Evolutionary conservation across 208 protist species (phyloP).

Genomic region (Eutreptiella sp.): DNA sequence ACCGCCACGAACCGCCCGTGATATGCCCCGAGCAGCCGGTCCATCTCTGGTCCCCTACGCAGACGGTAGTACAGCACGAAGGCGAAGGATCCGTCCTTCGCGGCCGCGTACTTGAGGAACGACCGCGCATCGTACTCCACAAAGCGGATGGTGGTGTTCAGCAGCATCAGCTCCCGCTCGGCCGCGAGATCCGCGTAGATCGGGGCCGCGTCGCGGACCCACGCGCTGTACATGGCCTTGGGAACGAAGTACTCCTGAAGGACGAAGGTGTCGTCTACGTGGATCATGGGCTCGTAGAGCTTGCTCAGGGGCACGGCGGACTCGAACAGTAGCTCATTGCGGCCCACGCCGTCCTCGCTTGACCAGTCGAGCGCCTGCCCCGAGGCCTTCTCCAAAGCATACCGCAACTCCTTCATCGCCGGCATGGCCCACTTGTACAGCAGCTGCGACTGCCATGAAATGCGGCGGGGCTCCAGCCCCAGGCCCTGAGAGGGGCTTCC

Average conservation of each 20-base stretch:
- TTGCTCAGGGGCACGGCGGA: conserved; percentile 35
- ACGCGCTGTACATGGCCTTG: conserved; percentile 28
- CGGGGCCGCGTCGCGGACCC: conserved; percentile 19
- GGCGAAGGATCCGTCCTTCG: conserved; percentile 30
- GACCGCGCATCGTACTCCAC: conserved; percentile 33
- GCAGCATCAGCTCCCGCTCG: background rate
- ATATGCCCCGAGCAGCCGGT: conserved; percentile 11
- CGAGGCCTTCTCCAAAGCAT: conserved; percentile 29
- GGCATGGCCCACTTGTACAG: conserved; percentile 41
- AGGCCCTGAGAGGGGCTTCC: conserved; percentile 15
- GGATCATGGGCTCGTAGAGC: conserved; percentile 35
- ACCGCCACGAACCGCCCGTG: conserved; percentile 25
- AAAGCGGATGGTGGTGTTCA: conserved; percentile 47
- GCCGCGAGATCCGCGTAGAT: conserved; percentile 13
- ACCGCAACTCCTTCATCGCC: conserved; percentile 21
- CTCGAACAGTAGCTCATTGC: conserved; percentile 49
- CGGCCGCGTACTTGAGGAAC: conserved; percentile 27
- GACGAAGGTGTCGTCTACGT: conserved; percentile 43
- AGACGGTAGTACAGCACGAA: conserved; percentile 49
- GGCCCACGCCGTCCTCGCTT: conserved; percentile 26
- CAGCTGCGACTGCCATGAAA: conserved; percentile 17
- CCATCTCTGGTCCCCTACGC: conserved; percentile 16
- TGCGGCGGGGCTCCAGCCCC: conserved; percentile 22
- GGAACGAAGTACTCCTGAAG: conserved; percentile 50
- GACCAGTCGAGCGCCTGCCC: conserved; percentile 45